Evolutionary conservation across 2,329 filamentous ascomycete species (phyloP).

Genomic region (Didymellaceae sp.): DNA sequence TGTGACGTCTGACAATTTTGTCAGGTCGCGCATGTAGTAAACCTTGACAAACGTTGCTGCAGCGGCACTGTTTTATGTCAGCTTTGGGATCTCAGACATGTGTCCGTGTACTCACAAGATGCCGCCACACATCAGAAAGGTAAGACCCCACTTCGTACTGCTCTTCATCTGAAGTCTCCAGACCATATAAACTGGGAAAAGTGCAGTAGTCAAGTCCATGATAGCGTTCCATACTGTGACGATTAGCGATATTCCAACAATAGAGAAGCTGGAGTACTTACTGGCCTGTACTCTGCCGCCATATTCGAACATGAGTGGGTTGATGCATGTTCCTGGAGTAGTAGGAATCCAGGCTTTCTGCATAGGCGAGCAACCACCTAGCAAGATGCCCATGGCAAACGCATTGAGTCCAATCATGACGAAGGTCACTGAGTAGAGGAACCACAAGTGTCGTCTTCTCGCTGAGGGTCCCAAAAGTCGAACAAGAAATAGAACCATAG

Average conservation of each 20-base stretch:
- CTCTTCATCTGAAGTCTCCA: conserved; percentile 9
- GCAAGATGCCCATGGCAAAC: conserved; percentile 1
- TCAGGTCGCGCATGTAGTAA: conserved; percentile 5
- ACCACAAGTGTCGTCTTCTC: conserved; percentile 2
- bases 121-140: conserved; percentile 1
- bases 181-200: conserved; percentile 6
- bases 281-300: conserved; percentile 4
- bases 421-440: not conserved
- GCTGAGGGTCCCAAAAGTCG: conserved; percentile 1
- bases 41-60: conserved; percentile 11
- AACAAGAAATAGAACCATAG: not conserved
- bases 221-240: conserved; percentile 5
- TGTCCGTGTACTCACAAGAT: conserved; percentile 2
- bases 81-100: too few relatives aligned
- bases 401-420: conserved; percentile 4
- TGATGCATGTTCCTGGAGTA: conserved; percentile 1
- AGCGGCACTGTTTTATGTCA: not conserved
- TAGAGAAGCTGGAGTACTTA: not conserved
- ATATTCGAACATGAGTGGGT: not conserved
- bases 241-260: not conserved
- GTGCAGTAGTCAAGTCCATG: conserved; percentile 2
- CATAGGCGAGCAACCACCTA: conserved; percentile 5
- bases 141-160: conserved; percentile 8
- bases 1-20: not conserved
- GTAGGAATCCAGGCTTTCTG: conserved; percentile 6